Evolutionary conservation across 495 filamentous ascomycete species (phyloP).

Genomic region (Lasiosphaeria miniovina): DNA sequence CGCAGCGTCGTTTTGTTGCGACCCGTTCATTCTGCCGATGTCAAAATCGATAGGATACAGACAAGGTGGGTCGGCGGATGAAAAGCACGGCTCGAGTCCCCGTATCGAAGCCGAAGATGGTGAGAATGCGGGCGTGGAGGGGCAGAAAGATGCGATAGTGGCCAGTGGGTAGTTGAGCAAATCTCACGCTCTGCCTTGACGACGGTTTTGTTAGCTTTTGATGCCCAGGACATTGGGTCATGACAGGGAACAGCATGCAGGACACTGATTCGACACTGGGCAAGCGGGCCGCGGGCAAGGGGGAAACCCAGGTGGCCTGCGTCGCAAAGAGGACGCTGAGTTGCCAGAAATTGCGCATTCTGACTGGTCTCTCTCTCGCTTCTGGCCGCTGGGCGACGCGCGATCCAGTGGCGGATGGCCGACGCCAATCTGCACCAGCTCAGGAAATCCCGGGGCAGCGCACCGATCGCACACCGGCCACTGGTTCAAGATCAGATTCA

Average conservation of each 20-base stretch:
- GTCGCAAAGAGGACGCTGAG: slow-evolving; percentile 10
- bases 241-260: slow-evolving; percentile 15
- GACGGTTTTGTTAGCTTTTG: slow-evolving; percentile 16
- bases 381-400: slow-evolving; percentile 9
- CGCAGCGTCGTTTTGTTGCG: slow-evolving; percentile 18
- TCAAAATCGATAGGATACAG: slow-evolving; percentile 1
- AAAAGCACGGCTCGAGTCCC: neutral
- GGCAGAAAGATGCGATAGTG: slow-evolving; percentile 8
- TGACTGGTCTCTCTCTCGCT: slow-evolving; percentile 8
- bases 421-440: slow-evolving; percentile 1
- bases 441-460: neutral
- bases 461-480: neutral
- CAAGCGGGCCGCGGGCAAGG: slow-evolving; percentile 14
- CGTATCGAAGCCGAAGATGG: slow-evolving; percentile 1
- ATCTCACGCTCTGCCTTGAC: slow-evolving; percentile 10
- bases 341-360: slow-evolving; percentile 18
- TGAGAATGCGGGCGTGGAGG: neutral
- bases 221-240: slow-evolving; percentile 17
- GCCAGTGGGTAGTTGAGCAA: slow-evolving; percentile 10
- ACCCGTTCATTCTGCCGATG: slow-evolving; percentile 33
- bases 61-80: slow-evolving; percentile 7
- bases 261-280: slow-evolving; percentile 12
- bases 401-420: slow-evolving; percentile 16
- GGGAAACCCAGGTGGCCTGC: slow-evolving; percentile 13
- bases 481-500: neutral